Base-by-base conservation (phyloP, 2,329 filamentous ascomycete genomes). In the Colletotrichum siamense region DNA sequence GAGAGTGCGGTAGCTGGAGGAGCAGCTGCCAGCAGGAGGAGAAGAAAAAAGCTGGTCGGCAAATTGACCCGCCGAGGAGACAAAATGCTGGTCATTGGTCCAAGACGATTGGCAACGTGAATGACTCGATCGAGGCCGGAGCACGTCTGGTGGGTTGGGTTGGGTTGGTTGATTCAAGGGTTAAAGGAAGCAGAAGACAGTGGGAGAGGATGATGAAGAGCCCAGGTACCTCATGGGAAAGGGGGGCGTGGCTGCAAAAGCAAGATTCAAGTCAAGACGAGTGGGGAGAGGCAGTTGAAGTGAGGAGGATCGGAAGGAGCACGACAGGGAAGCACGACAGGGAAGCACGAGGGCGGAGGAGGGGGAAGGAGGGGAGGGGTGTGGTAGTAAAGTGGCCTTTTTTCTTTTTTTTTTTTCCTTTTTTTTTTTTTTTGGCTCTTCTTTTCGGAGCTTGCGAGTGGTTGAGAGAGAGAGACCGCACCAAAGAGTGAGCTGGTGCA, bases 41-140 rank as follows among this genome's bases (percentile, higher is more conserved):
- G 28, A 62, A 62, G 57, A 28, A 30, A 32, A 63, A 67, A 65
- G 72, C 36, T 68, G 30, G 69, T 63, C 73, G 76, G 66, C 65
- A 76, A 70, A 39, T 73, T 24, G 74, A 76, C 73, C 73, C 73
- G 73, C 73, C 73, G 59, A 69, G n/a, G 6, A 72, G 64, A 44
- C 62, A 22, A 34, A 28, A 26, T 65, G 34, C 59, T 36, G 70
- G 34, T 62, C 71, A 74, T 76, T 69, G 74, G 64, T 52, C 49
- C 64, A 36, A 62, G 70, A 55, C 64, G 70, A 73, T 65, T 64
- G 65, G 61, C 59, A 52, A 69, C 30, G 39, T 69, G 64, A 76
- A 76, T 76, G 74, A 76, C 74, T 76, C 74, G 74, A 76, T 76
- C 64, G 65, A 69, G 49, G 57, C 73, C 65, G 44, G 70, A 76